Evolutionary conservation across 495 filamentous ascomycete species (phyloP), one percentile per base, ranked within the genome.

Genomic region (Daldinia caldariorum): DNA sequence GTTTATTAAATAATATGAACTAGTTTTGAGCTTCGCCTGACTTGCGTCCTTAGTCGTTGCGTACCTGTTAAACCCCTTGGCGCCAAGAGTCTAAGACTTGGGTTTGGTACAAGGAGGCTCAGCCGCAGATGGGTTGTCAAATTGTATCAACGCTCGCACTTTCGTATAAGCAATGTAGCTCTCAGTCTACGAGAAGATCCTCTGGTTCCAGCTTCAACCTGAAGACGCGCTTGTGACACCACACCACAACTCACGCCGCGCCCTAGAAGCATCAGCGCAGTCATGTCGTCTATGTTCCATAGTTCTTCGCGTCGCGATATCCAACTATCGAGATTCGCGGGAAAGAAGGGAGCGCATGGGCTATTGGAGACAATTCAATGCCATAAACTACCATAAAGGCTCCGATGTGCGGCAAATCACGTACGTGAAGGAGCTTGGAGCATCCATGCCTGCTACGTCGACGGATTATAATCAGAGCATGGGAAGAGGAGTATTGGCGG

Each of bases 331-430:
- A 14, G 41, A 61, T 35, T 65, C 56, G 18, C 31, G 16, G 7
- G 34, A 56, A 9, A 51, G 58, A n/a, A 50, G 62, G 13, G 26
- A 63, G 26, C 35, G 58, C 12, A 67, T 54, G 37, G 63, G 45
- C 4, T 71, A 67, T 20, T 71, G 58, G 63, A 67, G 58, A 22
- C 63, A 71, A 43, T 66, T 60, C 53, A 60, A 66, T 9, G 41
- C 51, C 35, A 55, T 63, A 35, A 54, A 63, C 18, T 63, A 71
- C n/a, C 43, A 63, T 26, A 45, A 59, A 31, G 53, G 53, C 41
- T 29, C 63, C 0, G 31, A 10, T 13, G 58, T 71, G 34, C 49
- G 49, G 50, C 32, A 67, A 16, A 38, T 71, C 4, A 62, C 62
- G 8, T 70, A 65, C 31, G 31, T 61, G 6, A 70, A 70, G 55